Percentiles rank a stretch among this genome's conserved stretches.
Conservation (phyloP, 2,329 filamentous ascomycete genomes). For the Ophiognomonia clavigignenti-juglandacearum region DNA sequence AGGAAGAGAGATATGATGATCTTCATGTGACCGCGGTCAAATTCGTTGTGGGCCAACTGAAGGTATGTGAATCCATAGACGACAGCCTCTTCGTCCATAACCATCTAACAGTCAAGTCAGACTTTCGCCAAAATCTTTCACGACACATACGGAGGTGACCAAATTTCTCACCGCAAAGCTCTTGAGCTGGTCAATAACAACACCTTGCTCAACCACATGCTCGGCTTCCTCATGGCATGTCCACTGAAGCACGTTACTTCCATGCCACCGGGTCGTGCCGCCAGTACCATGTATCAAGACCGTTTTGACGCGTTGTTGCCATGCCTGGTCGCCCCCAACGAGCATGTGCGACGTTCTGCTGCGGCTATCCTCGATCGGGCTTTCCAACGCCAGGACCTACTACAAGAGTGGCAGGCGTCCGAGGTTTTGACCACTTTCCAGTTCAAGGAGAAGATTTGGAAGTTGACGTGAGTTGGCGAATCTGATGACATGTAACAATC, state of each 20-base stretch:
- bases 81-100: not conserved
- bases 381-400: constrained; percentile 34
- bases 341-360: constrained; percentile 43
- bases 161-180: constrained; percentile 34
- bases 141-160: constrained; percentile 34
- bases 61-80: constrained; percentile 34
- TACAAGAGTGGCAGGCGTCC: constrained; percentile 31
- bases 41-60: constrained; percentile 52
- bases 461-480: constrained; percentile 40
- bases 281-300: constrained; percentile 35
- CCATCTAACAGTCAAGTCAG: constrained; percentile 21
- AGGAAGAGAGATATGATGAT: constrained; percentile 44
- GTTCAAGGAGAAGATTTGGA: constrained; percentile 46
- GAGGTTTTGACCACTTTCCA: constrained; percentile 30
- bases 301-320: constrained; percentile 49
- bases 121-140: constrained; percentile 33
- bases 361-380: constrained; percentile 42
- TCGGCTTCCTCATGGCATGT: constrained; percentile 53
- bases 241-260: constrained; percentile 44
- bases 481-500: not conserved
- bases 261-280: constrained; percentile 28
- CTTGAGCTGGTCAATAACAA: constrained; percentile 34
- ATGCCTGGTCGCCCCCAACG: constrained; percentile 48
- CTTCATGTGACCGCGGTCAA: constrained; percentile 51
- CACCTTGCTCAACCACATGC: constrained; percentile 45